Conservation (phyloP, 495 filamentous ascomycete species). For the Chaetomidium leptoderma region DNA sequence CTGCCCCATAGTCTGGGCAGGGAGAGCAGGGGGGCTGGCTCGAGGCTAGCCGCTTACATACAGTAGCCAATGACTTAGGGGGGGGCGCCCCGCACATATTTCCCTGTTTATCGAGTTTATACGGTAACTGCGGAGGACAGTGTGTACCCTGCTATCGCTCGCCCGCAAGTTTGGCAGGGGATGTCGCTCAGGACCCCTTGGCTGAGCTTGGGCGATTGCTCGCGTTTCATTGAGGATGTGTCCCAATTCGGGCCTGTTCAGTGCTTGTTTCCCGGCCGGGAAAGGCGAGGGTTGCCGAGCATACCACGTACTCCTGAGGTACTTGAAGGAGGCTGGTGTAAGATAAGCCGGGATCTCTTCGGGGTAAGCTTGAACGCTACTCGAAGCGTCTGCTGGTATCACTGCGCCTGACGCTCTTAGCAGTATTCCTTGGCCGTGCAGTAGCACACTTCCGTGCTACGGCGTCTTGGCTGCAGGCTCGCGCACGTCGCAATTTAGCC, state of each 20-base stretch:
- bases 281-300: constrained; percentile 10
- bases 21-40: too few relatives aligned
- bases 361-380: too few relatives aligned
- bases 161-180: not conserved
- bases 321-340: not conserved
- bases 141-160: constrained; percentile 26
- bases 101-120: too few relatives aligned
- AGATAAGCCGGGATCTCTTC: constrained; percentile 23
- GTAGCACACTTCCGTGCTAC: constrained; percentile 13
- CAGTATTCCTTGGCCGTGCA: not conserved
- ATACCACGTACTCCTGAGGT: constrained; percentile 5
- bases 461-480: constrained; percentile 17
- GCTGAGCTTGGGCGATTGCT: constrained; percentile 17
- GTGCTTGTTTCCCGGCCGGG: constrained; percentile 22
- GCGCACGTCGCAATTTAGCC: constrained; percentile 39
- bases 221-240: constrained; percentile 30
- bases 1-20: too few relatives aligned
- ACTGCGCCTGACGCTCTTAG: too few relatives aligned
- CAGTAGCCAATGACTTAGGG: too few relatives aligned
- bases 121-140: not conserved
- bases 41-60: too few relatives aligned
- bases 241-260: constrained; percentile 37
- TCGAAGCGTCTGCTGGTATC: too few relatives aligned
- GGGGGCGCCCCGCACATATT: too few relatives aligned
- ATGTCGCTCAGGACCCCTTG: not conserved